phyloP scores from a whole-genome alignment of 768 basidiomycete genomes.

The Sarcodon sp. region DNA sequence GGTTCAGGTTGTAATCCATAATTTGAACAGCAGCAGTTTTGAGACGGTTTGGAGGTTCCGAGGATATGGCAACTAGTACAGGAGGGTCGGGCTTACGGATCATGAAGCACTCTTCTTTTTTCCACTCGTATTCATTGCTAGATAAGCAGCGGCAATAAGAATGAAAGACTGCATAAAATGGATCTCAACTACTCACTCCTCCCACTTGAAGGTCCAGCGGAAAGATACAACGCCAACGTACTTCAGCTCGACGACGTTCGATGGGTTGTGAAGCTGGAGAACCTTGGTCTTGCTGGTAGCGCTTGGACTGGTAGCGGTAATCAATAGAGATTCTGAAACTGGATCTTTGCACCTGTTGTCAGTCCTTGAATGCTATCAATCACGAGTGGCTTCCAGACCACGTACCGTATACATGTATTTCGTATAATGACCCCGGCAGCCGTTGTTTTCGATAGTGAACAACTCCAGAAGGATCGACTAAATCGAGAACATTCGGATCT shows the following conservation, averaged over 20 bases:
- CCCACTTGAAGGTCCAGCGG: conserved; percentile 74
- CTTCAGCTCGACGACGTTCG: conserved; percentile 54
- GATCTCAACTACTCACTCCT: conserved; percentile 40
- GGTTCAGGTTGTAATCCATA: conserved; percentile 74
- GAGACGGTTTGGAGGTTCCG: conserved; percentile 54
- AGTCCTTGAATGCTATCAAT: background rate
- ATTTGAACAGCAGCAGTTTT: conserved; percentile 62
- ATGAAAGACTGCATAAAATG: background rate
- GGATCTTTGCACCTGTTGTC: conserved; percentile 37
- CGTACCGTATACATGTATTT: conserved; percentile 57
- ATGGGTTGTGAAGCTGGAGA: conserved; percentile 66
- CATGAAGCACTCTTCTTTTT: conserved; percentile 71
- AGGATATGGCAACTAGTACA: conserved; percentile 72
- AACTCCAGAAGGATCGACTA: conserved; percentile 49
- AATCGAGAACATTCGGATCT: conserved; percentile 51
- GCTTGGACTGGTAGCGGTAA: conserved; percentile 50
- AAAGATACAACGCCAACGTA: conserved; percentile 64
- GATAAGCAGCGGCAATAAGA: background rate
- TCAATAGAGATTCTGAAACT: conserved; percentile 56
- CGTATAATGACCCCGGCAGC: conserved; percentile 39
- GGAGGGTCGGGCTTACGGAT: conserved; percentile 81
- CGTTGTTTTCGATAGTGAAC: conserved; percentile 66
- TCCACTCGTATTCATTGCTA: conserved; percentile 83
- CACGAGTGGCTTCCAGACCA: background rate
- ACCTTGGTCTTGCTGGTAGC: conserved; percentile 62